A percentile compares a stretch with the other conserved stretches of the same genome.
Evolutionary conservation across 441 rosid species (phyloP).

Genomic region (Biscutella laevigata): DNA sequence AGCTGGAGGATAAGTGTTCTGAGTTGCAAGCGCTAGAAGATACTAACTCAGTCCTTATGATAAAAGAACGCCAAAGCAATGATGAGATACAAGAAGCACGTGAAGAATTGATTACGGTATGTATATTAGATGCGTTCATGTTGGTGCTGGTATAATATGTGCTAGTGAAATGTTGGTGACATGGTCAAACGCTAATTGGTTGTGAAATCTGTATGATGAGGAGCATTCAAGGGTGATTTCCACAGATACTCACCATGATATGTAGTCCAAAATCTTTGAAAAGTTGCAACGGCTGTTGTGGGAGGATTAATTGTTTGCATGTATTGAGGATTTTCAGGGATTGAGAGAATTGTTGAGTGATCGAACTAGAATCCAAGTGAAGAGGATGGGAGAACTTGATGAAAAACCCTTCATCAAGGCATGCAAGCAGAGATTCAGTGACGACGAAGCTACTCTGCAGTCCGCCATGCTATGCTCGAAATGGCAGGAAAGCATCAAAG

Average conservation of each 20-base stretch:
- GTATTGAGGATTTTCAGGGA: constrained; percentile 34
- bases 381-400: constrained; percentile 80
- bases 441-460: constrained; percentile 46
- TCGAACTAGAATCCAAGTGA: constrained; percentile 43
- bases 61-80: constrained; percentile 73
- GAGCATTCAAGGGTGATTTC: background rate
- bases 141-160: background rate
- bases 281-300: background rate
- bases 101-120: constrained; percentile 51
- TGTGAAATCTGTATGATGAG: background rate
- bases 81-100: constrained; percentile 71
- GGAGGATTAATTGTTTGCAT: background rate
- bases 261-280: background rate
- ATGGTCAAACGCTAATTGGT: background rate
- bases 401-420: constrained; percentile 41
- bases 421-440: constrained; percentile 43
- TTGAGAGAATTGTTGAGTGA: constrained; percentile 35
- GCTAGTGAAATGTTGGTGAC: constrained; percentile 4
- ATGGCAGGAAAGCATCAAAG: constrained; percentile 68
- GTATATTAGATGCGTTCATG: background rate
- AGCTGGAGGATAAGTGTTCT: constrained; percentile 46
- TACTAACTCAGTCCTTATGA: constrained; percentile 34
- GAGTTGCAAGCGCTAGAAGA: constrained; percentile 36
- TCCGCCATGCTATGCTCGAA: constrained; percentile 45
- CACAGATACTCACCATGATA: constrained; percentile 1